Evolutionary conservation across 2,329 filamentous ascomycete species (phyloP).

Genomic region (Penicillium palitans): DNA sequence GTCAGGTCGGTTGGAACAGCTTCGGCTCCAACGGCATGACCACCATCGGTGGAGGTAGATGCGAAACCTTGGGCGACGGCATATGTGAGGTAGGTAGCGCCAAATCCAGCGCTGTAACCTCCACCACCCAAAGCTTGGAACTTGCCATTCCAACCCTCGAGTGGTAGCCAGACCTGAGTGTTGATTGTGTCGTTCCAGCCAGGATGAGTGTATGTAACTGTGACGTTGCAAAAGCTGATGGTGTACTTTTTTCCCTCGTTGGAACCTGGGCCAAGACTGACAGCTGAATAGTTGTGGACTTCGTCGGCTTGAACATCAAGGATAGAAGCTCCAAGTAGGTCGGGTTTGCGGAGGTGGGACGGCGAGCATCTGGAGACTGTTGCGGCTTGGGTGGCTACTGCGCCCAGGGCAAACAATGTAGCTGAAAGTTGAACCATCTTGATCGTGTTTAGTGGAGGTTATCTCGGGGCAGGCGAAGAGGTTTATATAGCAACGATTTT

Average conservation of each 20-base stretch:
- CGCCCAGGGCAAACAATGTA: neutral
- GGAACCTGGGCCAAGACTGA: neutral
- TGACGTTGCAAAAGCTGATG: conserved; percentile 40
- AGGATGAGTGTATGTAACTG: conserved; percentile 41
- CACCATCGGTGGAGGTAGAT: neutral
- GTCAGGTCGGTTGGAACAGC: neutral
- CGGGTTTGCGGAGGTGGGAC: neutral
- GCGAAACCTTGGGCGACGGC: neutral
- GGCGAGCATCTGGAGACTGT: neutral
- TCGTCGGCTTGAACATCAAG: neutral
- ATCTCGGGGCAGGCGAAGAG: neutral
- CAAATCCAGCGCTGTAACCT: conserved; percentile 27
- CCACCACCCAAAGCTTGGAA: conserved; percentile 45
- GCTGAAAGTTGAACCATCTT: neutral
- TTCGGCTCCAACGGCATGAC: neutral
- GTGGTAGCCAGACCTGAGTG: conserved; percentile 36
- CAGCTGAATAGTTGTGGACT: neutral
- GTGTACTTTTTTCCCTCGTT: neutral
- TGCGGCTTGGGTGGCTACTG: neutral
- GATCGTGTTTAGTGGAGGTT: neutral
- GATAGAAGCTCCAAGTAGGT: neutral
- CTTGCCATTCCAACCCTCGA: conserved; percentile 38
- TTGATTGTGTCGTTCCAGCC: conserved; percentile 38
- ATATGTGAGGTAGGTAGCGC: neutral
- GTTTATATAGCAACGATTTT: neutral